Percentiles rank a stretch among this genome's conserved stretches.
phyloP scores from a whole-genome alignment of 495 filamentous ascomycete genomes.

The Annulohypoxylon stygium region DNA sequence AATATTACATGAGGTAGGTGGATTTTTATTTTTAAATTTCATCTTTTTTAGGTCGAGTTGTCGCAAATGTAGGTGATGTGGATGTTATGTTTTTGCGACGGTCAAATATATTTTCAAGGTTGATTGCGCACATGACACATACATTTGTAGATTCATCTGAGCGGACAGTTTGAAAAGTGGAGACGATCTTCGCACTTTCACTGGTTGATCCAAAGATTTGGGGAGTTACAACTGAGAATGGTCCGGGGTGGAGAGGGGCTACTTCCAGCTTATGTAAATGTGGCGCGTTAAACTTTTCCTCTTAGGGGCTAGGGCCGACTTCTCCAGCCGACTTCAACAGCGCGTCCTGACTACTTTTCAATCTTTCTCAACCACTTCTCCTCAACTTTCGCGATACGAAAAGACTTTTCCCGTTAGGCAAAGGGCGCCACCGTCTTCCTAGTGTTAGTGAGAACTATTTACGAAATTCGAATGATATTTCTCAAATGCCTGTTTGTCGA shows the following conservation, averaged over 20 bases:
- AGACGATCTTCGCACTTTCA: constrained; percentile 31
- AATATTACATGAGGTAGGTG: neutral
- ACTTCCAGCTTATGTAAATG: constrained; percentile 42
- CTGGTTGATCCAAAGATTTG: constrained; percentile 42
- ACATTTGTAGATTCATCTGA: constrained; percentile 18
- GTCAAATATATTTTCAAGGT: constrained; percentile 19
- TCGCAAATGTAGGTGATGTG: neutral
- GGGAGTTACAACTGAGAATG: constrained; percentile 26
- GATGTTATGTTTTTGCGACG: neutral
- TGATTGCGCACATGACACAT: constrained; percentile 25
- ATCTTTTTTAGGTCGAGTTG: neutral
- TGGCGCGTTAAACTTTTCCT: constrained; percentile 45
- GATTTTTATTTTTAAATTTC: too few species aligned
- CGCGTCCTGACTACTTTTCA: constrained; percentile 48
- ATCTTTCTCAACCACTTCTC: constrained; percentile 43
- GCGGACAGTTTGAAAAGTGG: constrained; percentile 31
- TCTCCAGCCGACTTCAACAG: constrained; percentile 49
- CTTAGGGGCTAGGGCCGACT: constrained; percentile 47
- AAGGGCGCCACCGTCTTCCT: neutral
- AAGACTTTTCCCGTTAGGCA: constrained; percentile 17
- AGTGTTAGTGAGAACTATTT: neutral
- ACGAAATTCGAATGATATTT: constrained; percentile 21
- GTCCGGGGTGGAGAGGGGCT: constrained; percentile 46
- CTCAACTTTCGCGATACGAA: constrained; percentile 25
- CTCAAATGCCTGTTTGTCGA: constrained; percentile 54